A percentile compares a stretch with the other conserved stretches of the same genome.
These are phyloP conservation scores for Heimioporus retisporus DNA, from an alignment of 1,284 basidiomycete species.

Conservation along the genomic window DNA sequence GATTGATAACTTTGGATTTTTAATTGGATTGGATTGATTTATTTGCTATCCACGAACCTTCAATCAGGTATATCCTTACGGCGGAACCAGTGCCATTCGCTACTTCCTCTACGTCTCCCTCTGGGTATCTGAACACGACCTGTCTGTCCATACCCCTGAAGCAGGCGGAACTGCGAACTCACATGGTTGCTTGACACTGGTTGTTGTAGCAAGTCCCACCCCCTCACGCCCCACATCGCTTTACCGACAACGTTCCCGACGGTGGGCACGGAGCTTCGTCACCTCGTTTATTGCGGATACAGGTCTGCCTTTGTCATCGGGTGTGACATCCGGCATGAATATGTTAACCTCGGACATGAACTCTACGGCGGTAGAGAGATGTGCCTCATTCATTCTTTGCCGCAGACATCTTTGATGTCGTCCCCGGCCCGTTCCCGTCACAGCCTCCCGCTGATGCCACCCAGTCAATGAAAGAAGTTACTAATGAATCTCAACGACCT, in stretches of 20 bases:
- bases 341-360: conserved; percentile 2
- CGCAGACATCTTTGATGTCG: conserved; percentile 5
- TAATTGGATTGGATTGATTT: no score
- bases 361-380: background rate
- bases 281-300: conserved; percentile 9
- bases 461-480: background rate
- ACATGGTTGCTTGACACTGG: no score
- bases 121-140: conserved; percentile 1
- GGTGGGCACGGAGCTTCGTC: conserved; percentile 13
- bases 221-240: no score
- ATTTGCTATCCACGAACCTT: no score
- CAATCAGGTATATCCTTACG: background rate
- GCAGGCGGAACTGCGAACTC: no score
- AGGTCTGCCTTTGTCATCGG: background rate
- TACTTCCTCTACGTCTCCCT: background rate
- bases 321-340: conserved; percentile 31
- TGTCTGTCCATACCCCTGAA: background rate
- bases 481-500: background rate
- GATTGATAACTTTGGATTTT: background rate
- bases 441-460: background rate
- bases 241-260: background rate
- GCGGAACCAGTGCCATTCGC: background rate
- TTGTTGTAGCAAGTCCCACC: conserved; percentile 4
- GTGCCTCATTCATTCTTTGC: conserved; percentile 1
- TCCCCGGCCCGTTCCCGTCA: background rate